Evolutionary conservation across 2,329 filamentous ascomycete genomes (phyloP), one percentile per base, ranked within the genome.

Genomic region (Trichoderma sp.): DNA sequence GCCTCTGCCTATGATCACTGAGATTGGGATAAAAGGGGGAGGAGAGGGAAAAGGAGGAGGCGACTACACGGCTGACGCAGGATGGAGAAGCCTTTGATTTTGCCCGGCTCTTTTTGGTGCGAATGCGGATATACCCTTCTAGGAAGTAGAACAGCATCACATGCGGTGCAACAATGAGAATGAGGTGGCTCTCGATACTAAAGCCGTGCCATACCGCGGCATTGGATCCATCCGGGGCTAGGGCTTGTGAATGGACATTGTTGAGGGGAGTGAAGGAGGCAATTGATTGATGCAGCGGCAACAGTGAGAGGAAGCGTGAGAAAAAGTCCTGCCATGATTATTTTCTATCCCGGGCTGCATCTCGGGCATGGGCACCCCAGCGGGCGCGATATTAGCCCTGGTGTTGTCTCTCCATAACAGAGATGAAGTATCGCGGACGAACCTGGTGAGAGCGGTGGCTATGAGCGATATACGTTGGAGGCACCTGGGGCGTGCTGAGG

Each of bases 401-500:
- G 62, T 65, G 62, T 65, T 76, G 71, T 76, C 71, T 65, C 66
- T 56, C n/a, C 38, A 60, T 75, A 77, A 75, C 75, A 77, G 29
- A 71, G 60, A n/a, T 18, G 6, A 77, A n/a, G 75, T 75, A 76
- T 74, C 73, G 14, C 35, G 16, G 16, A 45, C 31, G 76, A 75
- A 77, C 68, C 35, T 38, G 6, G 16, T 24, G 64, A 64, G 62
- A 72, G 66, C 45, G 24, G 24, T 53, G 24, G 62, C 56, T 77
- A 77, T 77, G 76, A 77, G 76, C 76, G 77, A 78, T 74, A 78
- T 78, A 78, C 77, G 64, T 56, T 65, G 24, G 9, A 50, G 77
- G 73, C 74, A 77, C 77, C 64, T 78, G 63, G 56, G 33, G 69
- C 38, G 53, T 66, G 75, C 69, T 76, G 69, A 31, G 60, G 38